Evolutionary conservation across 345 rosid species (phyloP).

Genomic region (Populus nigra): DNA sequence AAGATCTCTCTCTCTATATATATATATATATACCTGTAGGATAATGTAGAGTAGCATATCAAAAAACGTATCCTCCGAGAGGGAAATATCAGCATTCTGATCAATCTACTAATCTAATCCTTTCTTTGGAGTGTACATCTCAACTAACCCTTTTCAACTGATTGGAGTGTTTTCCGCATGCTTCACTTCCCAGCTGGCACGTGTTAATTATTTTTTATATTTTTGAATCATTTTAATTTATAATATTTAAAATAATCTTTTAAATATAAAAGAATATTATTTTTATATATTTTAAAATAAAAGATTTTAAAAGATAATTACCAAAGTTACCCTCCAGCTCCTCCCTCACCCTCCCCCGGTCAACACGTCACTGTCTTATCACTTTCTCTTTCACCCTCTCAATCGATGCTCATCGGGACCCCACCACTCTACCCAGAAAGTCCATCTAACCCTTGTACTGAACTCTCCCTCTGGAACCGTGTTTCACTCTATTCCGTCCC

Average conservation of each 20-base stretch:
- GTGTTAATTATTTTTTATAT: background rate
- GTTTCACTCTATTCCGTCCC: background rate
- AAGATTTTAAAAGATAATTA: background rate
- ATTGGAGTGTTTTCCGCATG: background rate
- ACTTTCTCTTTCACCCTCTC: constrained; percentile 10
- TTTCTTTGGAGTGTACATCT: too few relatives aligned
- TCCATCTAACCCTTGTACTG: background rate
- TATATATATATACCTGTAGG: too few relatives aligned
- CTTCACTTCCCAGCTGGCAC: background rate
- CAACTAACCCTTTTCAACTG: background rate
- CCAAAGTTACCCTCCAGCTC: background rate
- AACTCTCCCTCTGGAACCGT: background rate
- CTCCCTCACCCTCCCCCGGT: background rate
- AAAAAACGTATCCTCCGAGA: too few relatives aligned
- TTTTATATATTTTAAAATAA: background rate
- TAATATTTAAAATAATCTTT: too few relatives aligned
- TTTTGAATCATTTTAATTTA: too few relatives aligned
- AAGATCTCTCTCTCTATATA: too few relatives aligned
- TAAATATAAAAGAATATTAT: too few relatives aligned
- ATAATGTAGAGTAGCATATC: too few relatives aligned
- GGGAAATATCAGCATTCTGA: too few relatives aligned
- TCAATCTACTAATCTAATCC: too few relatives aligned
- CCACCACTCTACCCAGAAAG: constrained; percentile 12
- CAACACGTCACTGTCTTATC: constrained; percentile 33
- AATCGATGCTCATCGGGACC: constrained; percentile 28